Evolutionary conservation across 2,329 filamentous ascomycete species (phyloP), one percentile per base, ranked within the genome.

Genomic region (Neurospora sp.): DNA sequence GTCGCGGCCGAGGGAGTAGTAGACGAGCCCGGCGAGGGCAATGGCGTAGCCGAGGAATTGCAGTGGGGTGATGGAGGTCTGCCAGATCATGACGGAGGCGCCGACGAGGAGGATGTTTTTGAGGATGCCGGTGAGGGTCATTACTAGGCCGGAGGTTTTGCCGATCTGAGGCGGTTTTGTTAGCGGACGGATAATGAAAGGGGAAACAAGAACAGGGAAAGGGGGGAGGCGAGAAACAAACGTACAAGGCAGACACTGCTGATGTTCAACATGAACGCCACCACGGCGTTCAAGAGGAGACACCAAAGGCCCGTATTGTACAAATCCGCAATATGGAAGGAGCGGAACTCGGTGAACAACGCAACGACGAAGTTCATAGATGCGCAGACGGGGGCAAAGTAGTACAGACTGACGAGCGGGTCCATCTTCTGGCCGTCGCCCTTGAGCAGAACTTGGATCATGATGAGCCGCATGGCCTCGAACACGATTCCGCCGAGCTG

Each of bases 51-150:
- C 92, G 78, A 94, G 84, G 76, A 88, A 87, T 81, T 96, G 92
- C 69, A 93, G 84, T 33, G 81, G 78, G 23, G 89, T 85, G 77
- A 96, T 90, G 39, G 87, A 85, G 70, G 92, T 92, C 74, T 86
- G 83, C 89, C 92, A 96, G 78, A 95, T 89, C 77, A 92, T 79
- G 81, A 96, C 91, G 68, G 91, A 93, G 70, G 88, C 86, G 71
- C 86, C 83, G 73, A 96, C 92, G 69, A 96, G 88, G 70, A 96
- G 87, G 72, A 96, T 94, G 80, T 93, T 92, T 82, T 96, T 96
- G 77, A 96, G 87, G 73, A 96, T 92, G 79, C 93, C 92, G 71
- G 90, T 93, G 33, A 96, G 87, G 40, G 92, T 93, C 82, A 96
- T 91, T 76, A 94, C 92, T 68, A 96, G 87, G 70, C 91, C 91